phyloP scores from a whole-genome alignment of 176 grass and related monocot genomes.

The Olyra latifolia region DNA sequence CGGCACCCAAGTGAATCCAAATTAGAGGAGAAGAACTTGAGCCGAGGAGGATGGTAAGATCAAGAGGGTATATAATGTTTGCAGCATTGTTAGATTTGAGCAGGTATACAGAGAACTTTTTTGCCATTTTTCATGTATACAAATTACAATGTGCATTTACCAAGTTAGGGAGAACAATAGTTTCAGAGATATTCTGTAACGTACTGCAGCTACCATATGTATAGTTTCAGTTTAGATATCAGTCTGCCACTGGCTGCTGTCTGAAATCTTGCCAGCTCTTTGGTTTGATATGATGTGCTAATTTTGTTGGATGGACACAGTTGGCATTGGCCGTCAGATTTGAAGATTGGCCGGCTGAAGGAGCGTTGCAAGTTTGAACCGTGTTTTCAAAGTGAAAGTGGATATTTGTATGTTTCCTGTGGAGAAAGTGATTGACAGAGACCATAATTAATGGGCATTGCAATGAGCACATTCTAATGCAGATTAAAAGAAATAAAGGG shows the following conservation, averaged over 20 bases:
- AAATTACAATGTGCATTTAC: not conserved
- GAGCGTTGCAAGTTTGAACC: not conserved
- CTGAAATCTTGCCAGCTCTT: no score
- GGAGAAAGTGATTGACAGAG: not conserved
- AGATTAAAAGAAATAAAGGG: no score
- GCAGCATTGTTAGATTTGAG: constrained; percentile 53
- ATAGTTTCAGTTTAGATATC: not conserved
- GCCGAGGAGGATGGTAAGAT: constrained; percentile 65
- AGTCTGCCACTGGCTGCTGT: not conserved
- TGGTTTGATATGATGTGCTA: no score
- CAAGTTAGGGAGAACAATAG: not conserved
- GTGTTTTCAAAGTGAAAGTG: not conserved
- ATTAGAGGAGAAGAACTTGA: constrained; percentile 71
- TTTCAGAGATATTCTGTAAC: not conserved
- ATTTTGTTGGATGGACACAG: not conserved
- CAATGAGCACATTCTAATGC: no score
- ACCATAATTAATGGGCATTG: not conserved
- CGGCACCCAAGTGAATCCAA: constrained; percentile 57
- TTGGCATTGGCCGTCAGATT: not conserved
- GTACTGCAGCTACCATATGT: not conserved
- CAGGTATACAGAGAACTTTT: not conserved
- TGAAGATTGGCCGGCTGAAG: constrained; percentile 3
- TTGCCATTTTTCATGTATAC: not conserved
- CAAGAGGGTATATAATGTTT: constrained; percentile 71
- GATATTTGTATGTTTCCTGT: not conserved